These are phyloP conservation scores for Penicillium sp. DNA, from an alignment of 2,329 filamentous ascomycete species.

Conservation along the genomic window DNA sequence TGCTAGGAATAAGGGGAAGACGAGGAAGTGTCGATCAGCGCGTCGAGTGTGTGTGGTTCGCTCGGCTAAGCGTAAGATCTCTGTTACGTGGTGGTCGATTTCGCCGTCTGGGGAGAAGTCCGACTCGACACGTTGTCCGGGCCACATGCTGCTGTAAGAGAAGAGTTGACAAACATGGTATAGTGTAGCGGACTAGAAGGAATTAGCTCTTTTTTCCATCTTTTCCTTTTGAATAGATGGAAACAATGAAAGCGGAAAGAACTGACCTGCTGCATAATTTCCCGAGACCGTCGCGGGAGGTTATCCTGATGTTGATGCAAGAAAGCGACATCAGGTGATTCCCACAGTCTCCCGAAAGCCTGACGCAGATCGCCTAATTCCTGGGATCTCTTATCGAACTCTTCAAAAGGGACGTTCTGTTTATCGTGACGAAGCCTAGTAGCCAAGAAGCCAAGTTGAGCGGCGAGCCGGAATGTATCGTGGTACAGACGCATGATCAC, in stretches of 20 bases:
- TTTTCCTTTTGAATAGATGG: not conserved
- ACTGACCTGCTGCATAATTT: slow-evolving; percentile 49
- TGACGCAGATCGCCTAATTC: slow-evolving; percentile 41
- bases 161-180: slow-evolving; percentile 54
- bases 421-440: slow-evolving; percentile 42
- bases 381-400: slow-evolving; percentile 29
- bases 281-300: slow-evolving; percentile 38
- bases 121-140: slow-evolving; percentile 46
- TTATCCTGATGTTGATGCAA: slow-evolving; percentile 38
- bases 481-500: slow-evolving; percentile 48
- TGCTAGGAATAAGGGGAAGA: slow-evolving; percentile 57
- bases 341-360: slow-evolving; percentile 41
- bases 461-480: slow-evolving; percentile 47
- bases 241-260: no score
- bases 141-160: slow-evolving; percentile 56
- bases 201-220: not conserved
- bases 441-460: slow-evolving; percentile 47
- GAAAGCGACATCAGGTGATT: slow-evolving; percentile 37
- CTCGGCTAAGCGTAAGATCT: slow-evolving; percentile 49
- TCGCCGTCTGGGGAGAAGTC: slow-evolving; percentile 42
- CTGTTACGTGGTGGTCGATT: slow-evolving; percentile 46
- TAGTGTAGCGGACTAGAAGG: slow-evolving; percentile 38
- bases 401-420: slow-evolving; percentile 22
- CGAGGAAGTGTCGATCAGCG: slow-evolving; percentile 47
- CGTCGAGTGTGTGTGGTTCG: slow-evolving; percentile 41